Percentiles rank a stretch among this genome's conserved stretches.
phyloP scores from a whole-genome alignment of 148 eudicot species.

The Chenopodium berlandieri region DNA sequence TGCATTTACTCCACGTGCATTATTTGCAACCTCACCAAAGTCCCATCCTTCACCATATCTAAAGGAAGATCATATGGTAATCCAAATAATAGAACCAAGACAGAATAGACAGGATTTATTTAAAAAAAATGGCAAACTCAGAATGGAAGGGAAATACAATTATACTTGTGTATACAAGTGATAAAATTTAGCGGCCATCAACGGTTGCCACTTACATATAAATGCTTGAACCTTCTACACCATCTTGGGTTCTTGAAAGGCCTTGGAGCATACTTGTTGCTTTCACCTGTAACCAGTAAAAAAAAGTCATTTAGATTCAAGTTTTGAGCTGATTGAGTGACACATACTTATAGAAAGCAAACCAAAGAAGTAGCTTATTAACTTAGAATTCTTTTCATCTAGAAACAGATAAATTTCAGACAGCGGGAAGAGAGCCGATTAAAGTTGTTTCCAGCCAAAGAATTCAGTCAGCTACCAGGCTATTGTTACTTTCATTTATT shows the following conservation, averaged over 20 bases:
- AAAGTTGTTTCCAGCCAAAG: neutral
- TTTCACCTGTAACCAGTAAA: constrained; percentile 52
- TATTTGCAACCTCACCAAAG: constrained; percentile 91
- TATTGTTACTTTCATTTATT: neutral
- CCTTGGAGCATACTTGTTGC: constrained; percentile 58
- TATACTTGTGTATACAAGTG: neutral
- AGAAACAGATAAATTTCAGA: neutral
- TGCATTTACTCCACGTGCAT: constrained; percentile 88
- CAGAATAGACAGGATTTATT: neutral
- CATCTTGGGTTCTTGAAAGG: constrained; percentile 49
- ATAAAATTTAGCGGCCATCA: constrained; percentile 1
- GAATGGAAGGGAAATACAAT: too few species aligned
- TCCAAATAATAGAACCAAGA: neutral
- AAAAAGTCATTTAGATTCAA: constrained; percentile 2
- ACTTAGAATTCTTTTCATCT: neutral
- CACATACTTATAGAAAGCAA: constrained; percentile 2
- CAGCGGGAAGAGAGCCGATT: neutral
- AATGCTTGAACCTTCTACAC: constrained; percentile 81
- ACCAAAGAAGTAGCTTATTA: neutral
- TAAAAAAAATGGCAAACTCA: too few species aligned
- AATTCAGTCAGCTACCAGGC: neutral
- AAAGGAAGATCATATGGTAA: constrained; percentile 16
- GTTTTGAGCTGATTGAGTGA: neutral
- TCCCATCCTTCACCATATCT: constrained; percentile 99
- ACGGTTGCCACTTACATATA: constrained; percentile 60